phyloP scores from a whole-genome alignment of 345 rosid genomes.

The Rubroshorea leprosula region DNA sequence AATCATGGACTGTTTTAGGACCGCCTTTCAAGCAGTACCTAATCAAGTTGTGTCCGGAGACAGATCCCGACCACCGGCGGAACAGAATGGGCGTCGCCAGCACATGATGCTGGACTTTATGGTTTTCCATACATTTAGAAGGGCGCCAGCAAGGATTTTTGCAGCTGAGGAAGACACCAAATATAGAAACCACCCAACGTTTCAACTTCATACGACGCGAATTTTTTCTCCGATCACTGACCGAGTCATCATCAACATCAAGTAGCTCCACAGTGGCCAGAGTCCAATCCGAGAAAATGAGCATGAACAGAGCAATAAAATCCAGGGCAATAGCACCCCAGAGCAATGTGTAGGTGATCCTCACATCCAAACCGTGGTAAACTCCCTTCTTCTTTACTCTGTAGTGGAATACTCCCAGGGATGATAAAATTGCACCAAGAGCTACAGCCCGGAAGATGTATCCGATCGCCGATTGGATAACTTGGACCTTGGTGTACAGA shows the following conservation, averaged over 20 bases:
- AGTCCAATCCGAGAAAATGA: conserved; percentile 55
- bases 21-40: conserved; percentile 35
- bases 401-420: conserved; percentile 33
- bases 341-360: conserved; percentile 46
- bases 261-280: conserved; percentile 20
- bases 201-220: too few species aligned
- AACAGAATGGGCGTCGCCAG: conserved; percentile 23
- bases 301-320: conserved; percentile 36
- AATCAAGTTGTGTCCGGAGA: conserved; percentile 44
- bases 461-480: conserved; percentile 32
- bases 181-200: too few species aligned
- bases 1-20: conserved; percentile 22
- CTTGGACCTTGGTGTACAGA: conserved; percentile 44
- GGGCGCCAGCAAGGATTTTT: too few species aligned
- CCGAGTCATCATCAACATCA: not conserved
- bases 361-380: conserved; percentile 32
- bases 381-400: conserved; percentile 23
- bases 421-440: conserved; percentile 20
- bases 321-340: conserved; percentile 49
- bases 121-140: too few species aligned
- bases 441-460: conserved; percentile 26
- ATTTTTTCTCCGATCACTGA: too few species aligned
- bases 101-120: too few species aligned
- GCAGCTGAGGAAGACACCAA: too few species aligned
- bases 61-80: conserved; percentile 53